These are phyloP conservation scores for Silene coronaria DNA, from an alignment of 179 eudicot species.

Conservation along the genomic window DNA sequence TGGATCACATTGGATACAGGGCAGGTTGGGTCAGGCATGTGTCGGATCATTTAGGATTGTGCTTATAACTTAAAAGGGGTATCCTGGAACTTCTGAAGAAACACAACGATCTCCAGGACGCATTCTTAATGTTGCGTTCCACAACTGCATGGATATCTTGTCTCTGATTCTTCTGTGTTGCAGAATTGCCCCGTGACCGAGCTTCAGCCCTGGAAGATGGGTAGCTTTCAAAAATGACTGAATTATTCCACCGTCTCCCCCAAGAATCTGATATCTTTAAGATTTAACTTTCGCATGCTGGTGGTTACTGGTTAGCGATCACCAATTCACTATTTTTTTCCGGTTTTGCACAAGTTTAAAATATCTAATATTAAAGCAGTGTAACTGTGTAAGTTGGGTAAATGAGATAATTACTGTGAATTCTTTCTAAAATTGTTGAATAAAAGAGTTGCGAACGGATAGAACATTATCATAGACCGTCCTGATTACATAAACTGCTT, in stretches of 20 bases:
- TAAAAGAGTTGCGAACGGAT: too few species aligned
- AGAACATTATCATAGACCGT: too few species aligned
- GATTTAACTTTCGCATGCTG: background rate
- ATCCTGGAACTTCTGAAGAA: background rate
- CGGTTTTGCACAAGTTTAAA: too few species aligned
- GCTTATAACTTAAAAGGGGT: background rate
- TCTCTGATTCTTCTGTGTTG: background rate
- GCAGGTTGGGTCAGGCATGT: background rate
- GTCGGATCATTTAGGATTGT: background rate
- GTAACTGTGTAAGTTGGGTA: too few species aligned
- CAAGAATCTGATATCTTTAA: background rate
- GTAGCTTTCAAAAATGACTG: background rate
- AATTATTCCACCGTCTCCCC: background rate
- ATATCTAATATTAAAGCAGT: too few species aligned
- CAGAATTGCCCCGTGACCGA: background rate
- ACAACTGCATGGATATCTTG: background rate
- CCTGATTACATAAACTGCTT: too few species aligned
- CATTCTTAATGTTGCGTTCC: background rate
- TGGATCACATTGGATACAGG: background rate
- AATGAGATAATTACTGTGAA: too few species aligned
- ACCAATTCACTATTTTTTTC: too few species aligned
- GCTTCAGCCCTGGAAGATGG: background rate
- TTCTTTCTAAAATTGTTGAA: too few species aligned
- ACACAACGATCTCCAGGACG: background rate
- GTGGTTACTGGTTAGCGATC: background rate